Evolutionary conservation across 768 basidiomycete genomes (phyloP).

Genomic region (Piloderma croceum): DNA sequence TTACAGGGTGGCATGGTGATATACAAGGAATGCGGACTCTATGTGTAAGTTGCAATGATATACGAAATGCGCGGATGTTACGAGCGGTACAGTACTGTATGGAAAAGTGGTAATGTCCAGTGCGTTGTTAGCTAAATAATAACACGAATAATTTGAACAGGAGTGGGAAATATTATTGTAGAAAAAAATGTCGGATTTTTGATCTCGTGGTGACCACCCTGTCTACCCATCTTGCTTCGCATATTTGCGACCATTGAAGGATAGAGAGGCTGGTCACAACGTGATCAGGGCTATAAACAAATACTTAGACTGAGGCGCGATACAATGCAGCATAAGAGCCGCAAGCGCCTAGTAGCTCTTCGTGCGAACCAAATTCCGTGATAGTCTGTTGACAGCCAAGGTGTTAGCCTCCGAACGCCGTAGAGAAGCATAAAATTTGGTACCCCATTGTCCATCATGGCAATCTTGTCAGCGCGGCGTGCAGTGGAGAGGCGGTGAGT

Average conservation of each 20-base stretch:
- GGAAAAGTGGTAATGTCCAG: no score
- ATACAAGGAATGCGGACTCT: constrained; percentile 19
- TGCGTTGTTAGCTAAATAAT: no score
- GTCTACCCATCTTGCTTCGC: no score
- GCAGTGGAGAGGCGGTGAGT: constrained; percentile 80
- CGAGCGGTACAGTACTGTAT: neutral
- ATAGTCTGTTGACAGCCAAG: constrained; percentile 45
- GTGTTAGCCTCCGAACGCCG: no score
- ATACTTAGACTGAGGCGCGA: constrained; percentile 59
- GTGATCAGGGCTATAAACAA: no score
- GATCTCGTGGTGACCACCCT: no score
- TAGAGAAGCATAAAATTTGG: no score
- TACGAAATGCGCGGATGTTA: neutral
- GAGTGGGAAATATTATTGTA: neutral
- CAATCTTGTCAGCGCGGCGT: constrained; percentile 79
- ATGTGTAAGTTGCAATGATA: neutral
- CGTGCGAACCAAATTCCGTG: constrained; percentile 71
- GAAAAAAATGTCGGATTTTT: constrained; percentile 3
- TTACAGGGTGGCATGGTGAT: constrained; percentile 59
- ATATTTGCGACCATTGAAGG: no score
- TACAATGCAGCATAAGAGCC: constrained; percentile 69
- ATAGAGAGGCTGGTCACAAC: no score
- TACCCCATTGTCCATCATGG: constrained; percentile 77
- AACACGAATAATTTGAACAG: no score
- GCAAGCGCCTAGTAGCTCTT: constrained; percentile 52